These are phyloP conservation scores for Fusarium sublunatum DNA, from an alignment of 2,329 filamentous ascomycete genomes.

Conservation along the genomic window DNA sequence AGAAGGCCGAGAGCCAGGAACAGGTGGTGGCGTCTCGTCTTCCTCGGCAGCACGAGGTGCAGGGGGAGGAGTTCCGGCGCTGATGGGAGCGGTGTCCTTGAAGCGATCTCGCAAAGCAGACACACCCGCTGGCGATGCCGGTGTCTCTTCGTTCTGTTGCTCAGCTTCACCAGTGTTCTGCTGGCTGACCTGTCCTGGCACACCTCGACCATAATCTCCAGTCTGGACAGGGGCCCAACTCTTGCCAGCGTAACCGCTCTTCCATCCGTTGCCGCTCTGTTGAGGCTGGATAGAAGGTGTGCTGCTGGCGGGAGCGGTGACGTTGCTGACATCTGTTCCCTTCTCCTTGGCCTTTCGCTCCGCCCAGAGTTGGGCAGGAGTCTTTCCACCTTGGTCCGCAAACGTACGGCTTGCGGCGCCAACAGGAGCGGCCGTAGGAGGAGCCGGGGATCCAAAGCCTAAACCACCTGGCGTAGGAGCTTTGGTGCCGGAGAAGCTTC, in stretches of 20 bases:
- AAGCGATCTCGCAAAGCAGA: conserved; percentile 84
- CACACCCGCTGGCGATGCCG: conserved; percentile 70
- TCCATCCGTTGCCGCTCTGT: conserved; percentile 82
- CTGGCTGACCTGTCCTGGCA: conserved; percentile 59
- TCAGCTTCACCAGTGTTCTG: conserved; percentile 71
- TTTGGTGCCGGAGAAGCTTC: conserved; percentile 87
- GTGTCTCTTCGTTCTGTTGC: conserved; percentile 60
- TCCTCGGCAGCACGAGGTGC: conserved; percentile 54
- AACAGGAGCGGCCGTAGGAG: conserved; percentile 69
- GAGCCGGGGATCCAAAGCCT: conserved; percentile 69
- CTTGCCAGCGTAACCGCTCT: conserved; percentile 91
- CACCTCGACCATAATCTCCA: conserved; percentile 70
- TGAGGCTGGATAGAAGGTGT: conserved; percentile 72
- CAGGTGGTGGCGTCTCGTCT: conserved; percentile 61
- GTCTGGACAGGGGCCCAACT: conserved; percentile 88
- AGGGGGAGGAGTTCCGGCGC: conserved; percentile 56
- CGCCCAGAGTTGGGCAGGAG: conserved; percentile 95
- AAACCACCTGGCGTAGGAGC: conserved; percentile 80
- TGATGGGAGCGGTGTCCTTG: conserved; percentile 79
- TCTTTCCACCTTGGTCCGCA: conserved; percentile 94
- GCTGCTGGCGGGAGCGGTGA: conserved; percentile 50
- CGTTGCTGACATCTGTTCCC: conserved; percentile 58
- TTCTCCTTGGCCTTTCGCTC: conserved; percentile 92
- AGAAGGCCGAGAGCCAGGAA: conserved; percentile 75
- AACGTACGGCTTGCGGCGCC: conserved; percentile 91